Evolutionary conservation across 495 filamentous ascomycete species (phyloP).

Genomic region (Usnea hakonensis): DNA sequence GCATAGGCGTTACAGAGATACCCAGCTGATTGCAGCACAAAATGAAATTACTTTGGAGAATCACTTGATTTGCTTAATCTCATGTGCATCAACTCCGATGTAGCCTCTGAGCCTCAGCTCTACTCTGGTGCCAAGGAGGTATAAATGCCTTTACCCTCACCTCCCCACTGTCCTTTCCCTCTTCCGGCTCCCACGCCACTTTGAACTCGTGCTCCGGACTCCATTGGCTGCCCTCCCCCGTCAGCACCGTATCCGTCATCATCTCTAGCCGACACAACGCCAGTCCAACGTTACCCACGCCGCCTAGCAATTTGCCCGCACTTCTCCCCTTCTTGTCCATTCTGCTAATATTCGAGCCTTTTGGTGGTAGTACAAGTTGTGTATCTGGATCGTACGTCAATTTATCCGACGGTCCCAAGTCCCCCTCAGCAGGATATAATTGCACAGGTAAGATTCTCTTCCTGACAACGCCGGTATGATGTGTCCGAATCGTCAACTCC

Average conservation of each 20-base stretch:
- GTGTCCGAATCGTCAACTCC: constrained; percentile 89
- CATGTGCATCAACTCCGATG: not conserved
- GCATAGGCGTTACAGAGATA: constrained; percentile 14
- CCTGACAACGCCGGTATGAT: constrained; percentile 86
- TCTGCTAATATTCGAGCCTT: constrained; percentile 40
- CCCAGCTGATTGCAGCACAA: constrained; percentile 4
- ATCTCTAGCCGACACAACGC: constrained; percentile 81
- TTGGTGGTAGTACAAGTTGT: constrained; percentile 24
- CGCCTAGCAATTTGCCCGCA: constrained; percentile 67
- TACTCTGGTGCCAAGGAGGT: constrained; percentile 57
- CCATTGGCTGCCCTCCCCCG: constrained; percentile 51
- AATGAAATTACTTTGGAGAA: not conserved
- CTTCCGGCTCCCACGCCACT: constrained; percentile 39
- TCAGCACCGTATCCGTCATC: constrained; percentile 70
- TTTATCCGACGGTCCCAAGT: constrained; percentile 28
- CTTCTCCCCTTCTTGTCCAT: constrained; percentile 51
- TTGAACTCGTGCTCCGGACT: constrained; percentile 48
- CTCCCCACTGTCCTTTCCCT: constrained; percentile 41
- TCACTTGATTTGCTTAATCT: not conserved
- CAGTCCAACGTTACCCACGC: constrained; percentile 77
- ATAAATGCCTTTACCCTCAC: constrained; percentile 79
- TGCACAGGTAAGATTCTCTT: constrained; percentile 82
- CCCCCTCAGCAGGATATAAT: constrained; percentile 45
- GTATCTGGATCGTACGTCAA: constrained; percentile 45
- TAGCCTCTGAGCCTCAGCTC: constrained; percentile 28